Evolutionary conservation across 306 rosid genomes (phyloP), one percentile per base, ranked within the genome.

Genomic region (Astragalus membranaceus): DNA sequence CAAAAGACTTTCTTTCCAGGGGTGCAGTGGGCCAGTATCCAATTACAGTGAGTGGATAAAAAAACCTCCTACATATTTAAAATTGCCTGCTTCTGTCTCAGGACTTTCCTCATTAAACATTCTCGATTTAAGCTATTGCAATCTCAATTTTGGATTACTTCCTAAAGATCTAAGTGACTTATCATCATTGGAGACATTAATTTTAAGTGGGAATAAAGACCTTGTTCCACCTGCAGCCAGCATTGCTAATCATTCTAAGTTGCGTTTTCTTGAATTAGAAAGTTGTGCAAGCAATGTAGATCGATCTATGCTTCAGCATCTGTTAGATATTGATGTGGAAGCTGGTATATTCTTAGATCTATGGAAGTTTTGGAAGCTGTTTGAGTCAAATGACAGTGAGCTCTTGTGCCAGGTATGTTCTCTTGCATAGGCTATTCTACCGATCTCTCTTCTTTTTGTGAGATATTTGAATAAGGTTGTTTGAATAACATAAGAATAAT

Each of bases 61-160:
- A 12, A 16, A 35, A 26, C 41, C 26, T 23, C 70, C 23, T 32
- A 7, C 6, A 2, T 23, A 12, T 36, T 2, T 29, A 35, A 39
- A 0, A 10, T 11, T 50, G 41, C 62, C 54, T 12, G 10, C 26
- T 33, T 47, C 13, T 8, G 14, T 58, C 61, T 33, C 36, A 23
- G 37, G 56, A 3, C 41, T 74, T 5, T 26, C 57, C 46, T 26
- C 44, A 0, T 55, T 66, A 13, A 29, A 2, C 10, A 37, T 0
- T 32, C 13, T 75, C 7, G 59, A 66, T 46, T 36, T 75, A 5
- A 33, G 74, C 44, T n/a, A 47, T 11, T 66, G 79, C 51, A 35
- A 56, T 55, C 43, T 75, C 33, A 3, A 8, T 36, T n/a, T 14
- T 15, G 43, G 42, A 46, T 39, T 43, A 3, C 10, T 66, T 41